phyloP scores from a whole-genome alignment of 768 basidiomycete genomes.

The Thelephora ganbajun region DNA sequence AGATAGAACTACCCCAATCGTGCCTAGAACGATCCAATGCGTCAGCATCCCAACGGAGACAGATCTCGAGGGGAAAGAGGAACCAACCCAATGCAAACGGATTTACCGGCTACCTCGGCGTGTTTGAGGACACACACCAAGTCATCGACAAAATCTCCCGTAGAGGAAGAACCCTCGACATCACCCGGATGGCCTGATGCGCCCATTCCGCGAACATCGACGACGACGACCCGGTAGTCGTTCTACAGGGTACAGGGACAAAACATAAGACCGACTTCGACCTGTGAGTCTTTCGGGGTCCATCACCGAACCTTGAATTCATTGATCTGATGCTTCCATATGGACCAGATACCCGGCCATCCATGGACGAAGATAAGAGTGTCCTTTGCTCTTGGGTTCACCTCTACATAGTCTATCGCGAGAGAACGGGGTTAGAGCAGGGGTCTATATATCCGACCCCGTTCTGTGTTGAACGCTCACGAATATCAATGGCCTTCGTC shows the following conservation, averaged over 20 bases:
- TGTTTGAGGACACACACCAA: conserved; percentile 46
- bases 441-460: no score
- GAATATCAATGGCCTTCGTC: conserved; percentile 27
- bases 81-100: conserved; percentile 49
- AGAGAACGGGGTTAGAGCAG: no score
- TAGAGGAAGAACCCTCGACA: conserved; percentile 38
- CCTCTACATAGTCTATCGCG: conserved; percentile 42
- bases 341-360: conserved; percentile 69
- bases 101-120: conserved; percentile 27
- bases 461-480: conserved; percentile 19
- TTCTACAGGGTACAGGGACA: conserved; percentile 19
- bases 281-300: no score
- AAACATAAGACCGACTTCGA: no score
- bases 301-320: conserved; percentile 36
- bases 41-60: not conserved
- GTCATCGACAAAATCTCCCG: conserved; percentile 49
- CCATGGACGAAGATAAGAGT: conserved; percentile 63
- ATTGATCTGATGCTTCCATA: conserved; percentile 59
- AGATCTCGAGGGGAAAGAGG: not conserved
- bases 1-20: conserved; percentile 61
- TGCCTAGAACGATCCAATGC: conserved; percentile 32
- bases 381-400: conserved; percentile 37
- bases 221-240: conserved; percentile 47
- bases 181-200: conserved; percentile 54
- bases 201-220: conserved; percentile 60